A percentile compares a stretch with the other conserved stretches of the same genome.
Conservation (phyloP, 73 alveolate genomes). For the Urostyla sp. region DNA sequence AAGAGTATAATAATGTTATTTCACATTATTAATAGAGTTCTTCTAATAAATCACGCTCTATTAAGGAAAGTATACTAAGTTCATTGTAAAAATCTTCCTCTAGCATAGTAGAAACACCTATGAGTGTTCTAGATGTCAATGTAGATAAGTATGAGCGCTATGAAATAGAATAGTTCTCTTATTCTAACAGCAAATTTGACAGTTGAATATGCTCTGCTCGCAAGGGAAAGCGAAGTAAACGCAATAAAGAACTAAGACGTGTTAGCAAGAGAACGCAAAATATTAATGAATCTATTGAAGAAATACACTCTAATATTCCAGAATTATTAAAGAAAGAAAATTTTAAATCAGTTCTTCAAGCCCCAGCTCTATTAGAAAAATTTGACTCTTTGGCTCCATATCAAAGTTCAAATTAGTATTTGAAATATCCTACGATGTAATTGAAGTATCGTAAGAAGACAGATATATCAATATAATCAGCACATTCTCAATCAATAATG, state of each 20-base stretch:
- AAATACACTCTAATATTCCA: background rate
- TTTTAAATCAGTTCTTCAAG: background rate
- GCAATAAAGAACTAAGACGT: background rate
- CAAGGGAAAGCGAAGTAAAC: constrained; percentile 18
- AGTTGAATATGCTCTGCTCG: background rate
- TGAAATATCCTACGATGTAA: no score
- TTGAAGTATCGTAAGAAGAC: background rate
- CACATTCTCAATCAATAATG: background rate
- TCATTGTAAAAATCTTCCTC: no score
- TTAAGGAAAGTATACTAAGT: no score
- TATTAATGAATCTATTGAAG: no score
- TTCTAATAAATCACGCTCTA: no score
- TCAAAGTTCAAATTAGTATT: background rate
- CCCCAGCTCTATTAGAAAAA: background rate
- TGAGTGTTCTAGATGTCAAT: constrained; percentile 16
- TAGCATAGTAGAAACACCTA: background rate
- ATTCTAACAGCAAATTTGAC: background rate
- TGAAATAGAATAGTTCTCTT: background rate
- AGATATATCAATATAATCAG: background rate
- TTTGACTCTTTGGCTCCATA: background rate
- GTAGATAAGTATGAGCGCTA: background rate
- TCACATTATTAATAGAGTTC: no score
- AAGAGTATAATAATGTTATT: no score
- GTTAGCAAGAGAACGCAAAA: constrained; percentile 47
- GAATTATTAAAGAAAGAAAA: background rate